phyloP scores from a whole-genome alignment of 345 rosid genomes.

The Gossypium australe region DNA sequence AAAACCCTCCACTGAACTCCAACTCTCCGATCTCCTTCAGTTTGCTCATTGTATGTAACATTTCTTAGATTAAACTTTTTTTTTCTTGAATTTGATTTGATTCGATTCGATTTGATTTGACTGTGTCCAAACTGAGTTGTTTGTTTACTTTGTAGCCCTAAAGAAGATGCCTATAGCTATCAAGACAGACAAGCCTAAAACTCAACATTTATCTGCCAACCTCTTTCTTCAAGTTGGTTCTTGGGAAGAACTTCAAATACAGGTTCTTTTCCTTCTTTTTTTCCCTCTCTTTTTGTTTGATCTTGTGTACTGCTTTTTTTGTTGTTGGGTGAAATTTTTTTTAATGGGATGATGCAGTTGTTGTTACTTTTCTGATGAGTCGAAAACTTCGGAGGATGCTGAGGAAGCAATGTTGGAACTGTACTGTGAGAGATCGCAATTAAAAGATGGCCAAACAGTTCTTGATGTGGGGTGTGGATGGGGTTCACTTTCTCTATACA shows the following conservation, averaged over 20 bases:
- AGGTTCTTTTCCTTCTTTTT: slow-evolving; percentile 26
- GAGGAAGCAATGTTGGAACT: slow-evolving; percentile 71
- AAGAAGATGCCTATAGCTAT: slow-evolving; percentile 78
- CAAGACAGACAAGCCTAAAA: slow-evolving; percentile 58
- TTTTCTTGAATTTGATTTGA: too few relatives aligned
- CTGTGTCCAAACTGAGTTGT: too few relatives aligned
- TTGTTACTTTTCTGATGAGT: slow-evolving; percentile 59
- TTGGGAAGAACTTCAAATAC: slow-evolving; percentile 71
- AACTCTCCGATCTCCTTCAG: slow-evolving; percentile 59
- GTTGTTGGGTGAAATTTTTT: background rate
- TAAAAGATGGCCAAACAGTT: slow-evolving; percentile 68
- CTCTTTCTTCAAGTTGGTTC: slow-evolving; percentile 78
- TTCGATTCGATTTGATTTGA: background rate
- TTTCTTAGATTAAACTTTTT: background rate
- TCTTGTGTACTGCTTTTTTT: background rate
- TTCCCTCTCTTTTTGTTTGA: background rate
- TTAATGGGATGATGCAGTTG: slow-evolving; percentile 34
- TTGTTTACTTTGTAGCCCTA: slow-evolving; percentile 34
- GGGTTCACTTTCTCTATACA: slow-evolving; percentile 77
- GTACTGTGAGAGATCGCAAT: slow-evolving; percentile 59
- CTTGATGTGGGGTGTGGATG: slow-evolving; percentile 93
- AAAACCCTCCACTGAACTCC: slow-evolving; percentile 50
- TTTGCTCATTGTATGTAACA: slow-evolving; percentile 42
- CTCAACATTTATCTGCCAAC: slow-evolving; percentile 84
- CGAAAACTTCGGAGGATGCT: slow-evolving; percentile 66